These are phyloP conservation scores for Alternaria arbusti DNA, from an alignment of 2,329 filamentous ascomycete species.

Conservation along the genomic window DNA sequence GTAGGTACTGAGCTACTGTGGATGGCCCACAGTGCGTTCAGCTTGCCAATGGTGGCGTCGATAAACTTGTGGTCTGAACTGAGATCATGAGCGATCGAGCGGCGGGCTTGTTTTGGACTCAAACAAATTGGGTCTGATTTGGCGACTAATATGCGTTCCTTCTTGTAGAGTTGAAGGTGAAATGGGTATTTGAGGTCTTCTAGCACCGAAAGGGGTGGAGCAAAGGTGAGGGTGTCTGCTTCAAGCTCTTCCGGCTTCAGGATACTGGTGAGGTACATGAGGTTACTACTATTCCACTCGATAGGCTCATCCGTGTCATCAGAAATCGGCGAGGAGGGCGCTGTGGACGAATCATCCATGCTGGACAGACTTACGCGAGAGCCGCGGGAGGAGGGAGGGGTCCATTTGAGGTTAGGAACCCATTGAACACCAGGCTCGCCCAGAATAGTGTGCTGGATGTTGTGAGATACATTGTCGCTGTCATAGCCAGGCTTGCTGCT, in stretches of 20 bases:
- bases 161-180: conserved; percentile 17
- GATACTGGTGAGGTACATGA: conserved; percentile 26
- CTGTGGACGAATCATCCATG: neutral
- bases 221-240: conserved; percentile 15
- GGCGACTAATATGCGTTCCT: conserved; percentile 12
- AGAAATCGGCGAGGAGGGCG: neutral
- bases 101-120: conserved; percentile 1
- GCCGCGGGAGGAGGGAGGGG: neutral
- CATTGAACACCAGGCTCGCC: neutral
- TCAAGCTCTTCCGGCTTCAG: conserved; percentile 18
- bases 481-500: neutral
- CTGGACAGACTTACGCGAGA: neutral
- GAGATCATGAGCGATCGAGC: conserved; percentile 16
- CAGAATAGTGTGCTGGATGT: neutral
- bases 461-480: neutral
- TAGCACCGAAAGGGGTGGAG: conserved; percentile 20
- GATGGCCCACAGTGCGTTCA: conserved; percentile 17
- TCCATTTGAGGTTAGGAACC: conserved; percentile 15
- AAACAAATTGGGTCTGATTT: conserved; percentile 7
- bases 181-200: conserved; percentile 2
- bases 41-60: conserved; percentile 8
- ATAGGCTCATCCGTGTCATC: conserved; percentile 1
- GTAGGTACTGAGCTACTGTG: neutral
- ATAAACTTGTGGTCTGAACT: conserved; percentile 1
- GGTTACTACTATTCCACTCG: conserved; percentile 21